A percentile compares a stretch with the other conserved stretches of the same genome.
Evolutionary conservation across 495 filamentous ascomycete species (phyloP).

Genomic region (Hyaloscypha finlandica): DNA sequence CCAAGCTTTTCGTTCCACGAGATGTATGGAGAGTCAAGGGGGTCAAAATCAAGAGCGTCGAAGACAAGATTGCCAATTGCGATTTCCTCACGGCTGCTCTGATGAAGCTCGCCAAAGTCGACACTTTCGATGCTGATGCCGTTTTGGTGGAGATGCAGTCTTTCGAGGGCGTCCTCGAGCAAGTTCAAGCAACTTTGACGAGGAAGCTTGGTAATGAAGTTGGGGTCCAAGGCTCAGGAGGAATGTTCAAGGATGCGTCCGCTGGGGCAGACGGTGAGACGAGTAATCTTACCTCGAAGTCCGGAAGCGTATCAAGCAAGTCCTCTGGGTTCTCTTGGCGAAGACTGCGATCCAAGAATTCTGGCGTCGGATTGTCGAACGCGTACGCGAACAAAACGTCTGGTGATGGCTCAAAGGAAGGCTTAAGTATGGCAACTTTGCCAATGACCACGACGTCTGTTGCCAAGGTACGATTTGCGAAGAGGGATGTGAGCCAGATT

Average conservation of each 20-base stretch:
- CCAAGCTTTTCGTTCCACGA: constrained; percentile 84
- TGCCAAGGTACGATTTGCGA: constrained; percentile 51
- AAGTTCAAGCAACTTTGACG: constrained; percentile 70
- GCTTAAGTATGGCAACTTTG: constrained; percentile 66
- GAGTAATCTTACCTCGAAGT: constrained; percentile 48
- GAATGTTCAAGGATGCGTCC: constrained; percentile 68
- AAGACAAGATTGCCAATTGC: constrained; percentile 94
- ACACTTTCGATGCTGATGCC: constrained; percentile 86
- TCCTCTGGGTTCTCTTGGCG: constrained; percentile 78
- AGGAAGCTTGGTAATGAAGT: constrained; percentile 92
- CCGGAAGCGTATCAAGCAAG: constrained; percentile 62
- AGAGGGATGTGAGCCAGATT: constrained; percentile 65
- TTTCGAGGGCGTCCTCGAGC: constrained; percentile 85
- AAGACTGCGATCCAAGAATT: constrained; percentile 87
- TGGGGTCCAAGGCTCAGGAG: constrained; percentile 68
- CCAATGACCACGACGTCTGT: constrained; percentile 78
- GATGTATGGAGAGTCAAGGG: constrained; percentile 94
- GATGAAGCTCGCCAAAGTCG: constrained; percentile 77
- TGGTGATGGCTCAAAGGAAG: constrained; percentile 51
- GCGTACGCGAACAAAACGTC: constrained; percentile 45
- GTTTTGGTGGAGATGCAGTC: constrained; percentile 94
- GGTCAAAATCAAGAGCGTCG: constrained; percentile 84
- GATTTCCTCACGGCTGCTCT: constrained; percentile 90
- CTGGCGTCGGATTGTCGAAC: constrained; percentile 54
- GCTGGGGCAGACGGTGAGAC: constrained; percentile 43